Evolutionary conservation across 257 asterid species (phyloP).

Genomic region (Solanum verrucosum): DNA sequence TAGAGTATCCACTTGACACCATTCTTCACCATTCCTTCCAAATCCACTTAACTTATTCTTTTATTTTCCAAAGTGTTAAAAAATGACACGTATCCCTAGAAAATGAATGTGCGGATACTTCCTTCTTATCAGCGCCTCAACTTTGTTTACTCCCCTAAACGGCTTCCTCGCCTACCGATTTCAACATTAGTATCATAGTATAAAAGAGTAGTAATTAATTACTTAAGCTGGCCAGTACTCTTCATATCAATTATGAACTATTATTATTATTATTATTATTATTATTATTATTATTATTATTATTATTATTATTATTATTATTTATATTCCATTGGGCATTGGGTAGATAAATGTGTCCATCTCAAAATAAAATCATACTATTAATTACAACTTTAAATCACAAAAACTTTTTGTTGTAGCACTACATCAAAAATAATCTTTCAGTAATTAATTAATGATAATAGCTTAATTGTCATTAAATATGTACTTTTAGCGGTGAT

Average conservation of each 20-base stretch:
- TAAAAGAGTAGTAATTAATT: too few species aligned
- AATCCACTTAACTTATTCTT: conserved; percentile 15
- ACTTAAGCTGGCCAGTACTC: background rate
- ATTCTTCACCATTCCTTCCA: conserved; percentile 27
- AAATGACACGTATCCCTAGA: conserved; percentile 14
- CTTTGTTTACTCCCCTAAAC: too few species aligned
- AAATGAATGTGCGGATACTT: too few species aligned
- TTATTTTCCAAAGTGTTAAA: background rate
- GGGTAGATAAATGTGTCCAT: background rate
- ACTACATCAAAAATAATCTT: too few species aligned
- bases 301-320: too few species aligned
- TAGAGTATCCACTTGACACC: conserved; percentile 12
- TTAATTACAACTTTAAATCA: background rate
- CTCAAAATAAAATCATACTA: background rate
- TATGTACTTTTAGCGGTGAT: too few species aligned
- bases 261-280: background rate
- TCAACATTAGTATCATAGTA: too few species aligned
- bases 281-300: too few species aligned
- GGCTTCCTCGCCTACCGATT: too few species aligned
- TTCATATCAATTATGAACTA: conserved; percentile 9
- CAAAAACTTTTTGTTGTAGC: background rate
- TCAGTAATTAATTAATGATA: too few species aligned
- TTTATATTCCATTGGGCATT: background rate
- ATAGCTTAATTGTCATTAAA: too few species aligned
- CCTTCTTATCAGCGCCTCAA: too few species aligned